These are phyloP conservation scores for Botrytis squamosa DNA, from an alignment of 2,329 filamentous ascomycete species.

Conservation along the genomic window DNA sequence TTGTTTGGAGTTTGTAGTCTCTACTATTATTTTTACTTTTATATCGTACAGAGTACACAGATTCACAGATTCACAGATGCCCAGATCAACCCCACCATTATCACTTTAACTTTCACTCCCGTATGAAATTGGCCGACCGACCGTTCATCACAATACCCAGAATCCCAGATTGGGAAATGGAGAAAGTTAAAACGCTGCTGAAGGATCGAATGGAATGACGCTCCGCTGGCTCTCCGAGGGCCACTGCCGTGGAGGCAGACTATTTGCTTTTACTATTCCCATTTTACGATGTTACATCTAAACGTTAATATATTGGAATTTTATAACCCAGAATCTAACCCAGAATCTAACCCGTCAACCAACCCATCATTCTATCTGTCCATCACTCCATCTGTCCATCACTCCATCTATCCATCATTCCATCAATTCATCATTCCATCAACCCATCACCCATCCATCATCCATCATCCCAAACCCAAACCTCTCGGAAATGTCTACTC, in stretches of 20 bases:
- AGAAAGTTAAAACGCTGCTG: neutral
- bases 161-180: neutral
- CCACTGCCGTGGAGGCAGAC: constrained; percentile 4
- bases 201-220: neutral
- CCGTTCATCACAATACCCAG: neutral
- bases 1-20: neutral
- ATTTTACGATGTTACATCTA: neutral
- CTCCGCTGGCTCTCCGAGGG: constrained; percentile 1
- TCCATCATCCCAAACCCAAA: neutral
- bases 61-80: too few relatives aligned
- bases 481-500: neutral
- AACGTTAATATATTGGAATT: neutral
- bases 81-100: neutral
- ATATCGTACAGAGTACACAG: too few relatives aligned
- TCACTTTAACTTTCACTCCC: neutral
- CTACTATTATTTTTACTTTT: neutral
- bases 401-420: too few relatives aligned
- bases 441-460: neutral
- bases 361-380: too few relatives aligned
- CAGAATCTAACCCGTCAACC: neutral
- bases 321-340: too few relatives aligned
- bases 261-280: neutral
- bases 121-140: neutral
- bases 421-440: neutral
- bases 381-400: too few relatives aligned